Conservation (phyloP, 2,329 filamentous ascomycete species). For the Beauveria brongniartii region DNA sequence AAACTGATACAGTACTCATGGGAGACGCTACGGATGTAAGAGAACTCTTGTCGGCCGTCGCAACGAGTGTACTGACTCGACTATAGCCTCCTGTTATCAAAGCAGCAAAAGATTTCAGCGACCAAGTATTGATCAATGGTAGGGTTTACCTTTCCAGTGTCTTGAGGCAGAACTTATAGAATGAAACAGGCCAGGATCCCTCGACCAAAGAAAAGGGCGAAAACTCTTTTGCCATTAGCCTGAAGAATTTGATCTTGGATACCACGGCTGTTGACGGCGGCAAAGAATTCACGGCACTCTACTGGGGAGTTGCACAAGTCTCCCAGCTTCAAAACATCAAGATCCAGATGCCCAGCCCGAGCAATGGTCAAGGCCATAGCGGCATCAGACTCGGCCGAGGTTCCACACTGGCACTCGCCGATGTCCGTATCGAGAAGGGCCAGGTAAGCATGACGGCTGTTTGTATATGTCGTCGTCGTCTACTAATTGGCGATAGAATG, state of each 20-base stretch:
- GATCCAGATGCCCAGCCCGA: constrained; percentile 31
- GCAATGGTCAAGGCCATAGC: constrained; percentile 30
- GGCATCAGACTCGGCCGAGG: constrained; percentile 33
- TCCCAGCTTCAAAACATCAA: constrained; percentile 35
- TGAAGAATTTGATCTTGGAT: constrained; percentile 37
- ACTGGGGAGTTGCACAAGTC: constrained; percentile 37
- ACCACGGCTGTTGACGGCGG: constrained; percentile 29
- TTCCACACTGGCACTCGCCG: constrained; percentile 32
- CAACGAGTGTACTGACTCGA: constrained; percentile 6
- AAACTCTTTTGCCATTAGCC: constrained; percentile 32
- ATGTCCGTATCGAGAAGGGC: constrained; percentile 33
- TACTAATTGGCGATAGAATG: constrained; percentile 19
- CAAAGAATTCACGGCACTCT: constrained; percentile 30
- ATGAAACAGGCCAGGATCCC: constrained; percentile 23
- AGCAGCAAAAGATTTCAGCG: constrained; percentile 27
- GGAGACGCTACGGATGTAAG: constrained; percentile 32
- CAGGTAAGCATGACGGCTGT: constrained; percentile 16
- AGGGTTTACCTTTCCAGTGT: background rate
- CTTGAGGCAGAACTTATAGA: background rate
- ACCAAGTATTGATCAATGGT: constrained; percentile 16
- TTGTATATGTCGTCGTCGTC: too few relatives aligned
- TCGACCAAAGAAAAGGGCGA: constrained; percentile 25
- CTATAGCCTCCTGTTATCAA: constrained; percentile 30
- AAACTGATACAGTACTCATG: constrained; percentile 38
- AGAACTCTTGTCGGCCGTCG: background rate